Evolutionary conservation across 371 early-diverging fungal genomes (phyloP).

Genomic region (Mortierella sp.): DNA sequence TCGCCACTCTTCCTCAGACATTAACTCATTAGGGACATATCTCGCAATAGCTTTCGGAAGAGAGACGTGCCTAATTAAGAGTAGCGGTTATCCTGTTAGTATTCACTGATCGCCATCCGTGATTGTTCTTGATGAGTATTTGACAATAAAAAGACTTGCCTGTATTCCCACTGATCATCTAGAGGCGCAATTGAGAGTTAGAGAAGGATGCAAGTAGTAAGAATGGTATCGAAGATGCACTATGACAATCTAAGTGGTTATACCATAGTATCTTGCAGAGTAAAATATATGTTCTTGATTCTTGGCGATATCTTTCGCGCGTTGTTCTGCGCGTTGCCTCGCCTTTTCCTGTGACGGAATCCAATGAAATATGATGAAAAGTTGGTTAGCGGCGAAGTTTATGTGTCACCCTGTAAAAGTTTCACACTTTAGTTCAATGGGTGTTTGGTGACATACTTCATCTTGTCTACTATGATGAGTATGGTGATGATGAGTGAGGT

Average conservation of each 20-base stretch:
- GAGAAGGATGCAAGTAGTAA: not conserved
- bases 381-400: not conserved
- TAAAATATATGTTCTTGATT: constrained; percentile 68
- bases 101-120: not conserved
- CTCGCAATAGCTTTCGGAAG: constrained; percentile 74
- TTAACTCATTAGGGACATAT: constrained; percentile 71
- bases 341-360: constrained; percentile 40
- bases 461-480: constrained; percentile 26
- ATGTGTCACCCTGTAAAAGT: not conserved
- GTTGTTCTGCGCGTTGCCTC: constrained; percentile 58
- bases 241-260: not conserved
- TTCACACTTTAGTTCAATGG: not conserved
- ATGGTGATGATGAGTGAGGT: constrained; percentile 11
- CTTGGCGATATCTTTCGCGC: constrained; percentile 62
- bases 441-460: constrained; percentile 17
- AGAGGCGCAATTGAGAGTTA: not conserved
- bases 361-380: not conserved
- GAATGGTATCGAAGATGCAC: not conserved
- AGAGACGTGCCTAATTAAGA: constrained; percentile 74
- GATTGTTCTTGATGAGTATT: not conserved
- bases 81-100: not conserved
- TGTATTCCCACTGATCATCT: constrained; percentile 63
- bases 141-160: constrained; percentile 8
- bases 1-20: constrained; percentile 85
- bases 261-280: constrained; percentile 72